Percentiles rank a stretch among this genome's conserved stretches.
Evolutionary conservation across 2,329 filamentous ascomycete genomes (phyloP).

Genomic region (Beauveria varroae): DNA sequence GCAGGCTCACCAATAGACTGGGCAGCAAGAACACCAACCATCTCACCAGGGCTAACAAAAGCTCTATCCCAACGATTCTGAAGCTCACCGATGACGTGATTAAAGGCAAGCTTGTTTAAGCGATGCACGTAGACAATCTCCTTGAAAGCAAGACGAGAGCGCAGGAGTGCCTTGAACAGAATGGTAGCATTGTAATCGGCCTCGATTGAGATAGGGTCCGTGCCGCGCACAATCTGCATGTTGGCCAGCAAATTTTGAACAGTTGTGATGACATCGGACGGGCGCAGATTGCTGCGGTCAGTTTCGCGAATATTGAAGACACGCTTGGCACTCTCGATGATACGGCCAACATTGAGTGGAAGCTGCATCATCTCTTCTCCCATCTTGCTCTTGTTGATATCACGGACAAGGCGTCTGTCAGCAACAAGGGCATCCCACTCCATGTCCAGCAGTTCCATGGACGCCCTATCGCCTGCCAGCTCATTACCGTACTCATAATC

Average conservation of each 20-base stretch:
- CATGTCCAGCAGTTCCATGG: slow-evolving; percentile 78
- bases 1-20: slow-evolving; percentile 98
- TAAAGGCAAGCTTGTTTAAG: slow-evolving; percentile 84
- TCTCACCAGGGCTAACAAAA: slow-evolving; percentile 87
- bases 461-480: slow-evolving; percentile 77
- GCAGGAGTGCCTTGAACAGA: slow-evolving; percentile 84
- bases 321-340: slow-evolving; percentile 83
- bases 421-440: slow-evolving; percentile 73
- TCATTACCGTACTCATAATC: slow-evolving; percentile 72
- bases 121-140: slow-evolving; percentile 79
- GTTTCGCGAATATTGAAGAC: slow-evolving; percentile 85
- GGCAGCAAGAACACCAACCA: slow-evolving; percentile 95
- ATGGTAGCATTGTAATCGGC: slow-evolving; percentile 84
- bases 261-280: slow-evolving; percentile 75
- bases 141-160: slow-evolving; percentile 87
- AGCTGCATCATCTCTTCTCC: slow-evolving; percentile 83
- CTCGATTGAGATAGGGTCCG: slow-evolving; percentile 73
- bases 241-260: slow-evolving; percentile 68
- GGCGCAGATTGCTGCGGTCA: slow-evolving; percentile 81
- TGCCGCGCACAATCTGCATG: slow-evolving; percentile 78
- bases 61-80: slow-evolving; percentile 82
- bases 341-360: slow-evolving; percentile 82
- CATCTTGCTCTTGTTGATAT: slow-evolving; percentile 58
- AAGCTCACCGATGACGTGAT: slow-evolving; percentile 84
- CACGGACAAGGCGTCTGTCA: slow-evolving; percentile 70